These are phyloP conservation scores for Phytophthora constricta DNA, from an alignment of 352 stramenopile genomes.

Conservation along the genomic window DNA sequence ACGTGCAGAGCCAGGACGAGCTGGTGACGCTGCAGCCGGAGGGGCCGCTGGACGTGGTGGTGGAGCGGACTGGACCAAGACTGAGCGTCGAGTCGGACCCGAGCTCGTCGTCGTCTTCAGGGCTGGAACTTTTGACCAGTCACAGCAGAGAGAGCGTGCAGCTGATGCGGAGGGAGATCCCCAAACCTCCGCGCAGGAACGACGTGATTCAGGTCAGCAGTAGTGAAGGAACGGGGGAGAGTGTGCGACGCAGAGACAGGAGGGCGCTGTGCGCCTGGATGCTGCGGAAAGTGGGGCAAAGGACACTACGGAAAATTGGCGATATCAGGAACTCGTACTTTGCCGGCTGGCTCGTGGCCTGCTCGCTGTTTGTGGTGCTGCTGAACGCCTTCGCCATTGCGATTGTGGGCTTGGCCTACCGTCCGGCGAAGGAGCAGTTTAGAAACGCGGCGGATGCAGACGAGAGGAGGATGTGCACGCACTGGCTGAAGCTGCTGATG, in stretches of 20 bases:
- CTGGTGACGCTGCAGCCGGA: conserved; percentile 14
- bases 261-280: conserved; percentile 35
- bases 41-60: conserved; percentile 8
- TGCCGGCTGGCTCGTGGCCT: conserved; percentile 67
- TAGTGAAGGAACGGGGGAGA: conserved; percentile 1
- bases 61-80: conserved; percentile 4
- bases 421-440: conserved; percentile 18
- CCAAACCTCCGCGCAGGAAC: conserved; percentile 11
- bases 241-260: neutral
- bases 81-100: conserved; percentile 10
- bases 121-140: conserved; percentile 20
- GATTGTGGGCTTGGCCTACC: conserved; percentile 42
- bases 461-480: conserved; percentile 24
- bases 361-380: conserved; percentile 55
- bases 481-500: conserved; percentile 49
- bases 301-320: conserved; percentile 39
- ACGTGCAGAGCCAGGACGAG: conserved; percentile 32
- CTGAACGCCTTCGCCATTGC: conserved; percentile 51
- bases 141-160: conserved; percentile 14
- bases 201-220: conserved; percentile 6
- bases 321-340: conserved; percentile 79
- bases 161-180: conserved; percentile 22
- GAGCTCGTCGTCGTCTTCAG: conserved; percentile 10
- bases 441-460: conserved; percentile 13
- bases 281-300: conserved; percentile 33